These are phyloP conservation scores for Eimeria praecox DNA, from an alignment of 169 alveolate species.

Conservation along the genomic window DNA sequence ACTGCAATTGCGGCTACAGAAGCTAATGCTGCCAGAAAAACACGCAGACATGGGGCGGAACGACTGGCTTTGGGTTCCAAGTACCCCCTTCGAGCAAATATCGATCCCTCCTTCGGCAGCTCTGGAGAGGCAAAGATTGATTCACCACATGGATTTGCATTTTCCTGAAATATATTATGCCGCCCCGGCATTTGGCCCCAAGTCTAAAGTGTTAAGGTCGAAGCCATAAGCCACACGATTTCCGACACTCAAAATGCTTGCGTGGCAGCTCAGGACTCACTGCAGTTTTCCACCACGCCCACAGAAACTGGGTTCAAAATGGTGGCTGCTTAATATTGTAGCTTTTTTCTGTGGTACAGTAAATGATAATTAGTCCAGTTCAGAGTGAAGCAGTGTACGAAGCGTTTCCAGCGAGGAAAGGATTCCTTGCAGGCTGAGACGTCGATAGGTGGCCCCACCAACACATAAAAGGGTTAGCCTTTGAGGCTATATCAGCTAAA, in stretches of 20 bases:
- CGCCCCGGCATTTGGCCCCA: background rate
- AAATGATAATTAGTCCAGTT: no score
- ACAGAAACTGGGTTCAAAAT: no score
- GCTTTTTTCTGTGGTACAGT: background rate
- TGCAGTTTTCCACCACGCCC: background rate
- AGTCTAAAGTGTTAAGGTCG: no score
- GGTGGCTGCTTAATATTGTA: background rate
- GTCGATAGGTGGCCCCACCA: background rate
- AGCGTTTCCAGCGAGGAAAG: background rate
- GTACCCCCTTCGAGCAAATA: background rate
- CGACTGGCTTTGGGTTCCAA: no score
- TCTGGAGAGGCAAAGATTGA: background rate
- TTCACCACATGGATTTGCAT: background rate
- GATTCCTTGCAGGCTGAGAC: background rate
- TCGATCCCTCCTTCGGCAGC: background rate
- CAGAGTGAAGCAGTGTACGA: background rate
- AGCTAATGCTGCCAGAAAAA: background rate
- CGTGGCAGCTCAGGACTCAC: background rate
- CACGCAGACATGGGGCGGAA: background rate
- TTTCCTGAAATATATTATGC: background rate
- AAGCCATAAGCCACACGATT: background rate
- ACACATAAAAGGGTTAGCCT: background rate
- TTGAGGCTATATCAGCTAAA: background rate
- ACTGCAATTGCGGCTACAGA: background rate
- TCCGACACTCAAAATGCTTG: background rate